phyloP scores from a whole-genome alignment of 495 filamentous ascomycete species.

The Xylaria flabelliformis region DNA sequence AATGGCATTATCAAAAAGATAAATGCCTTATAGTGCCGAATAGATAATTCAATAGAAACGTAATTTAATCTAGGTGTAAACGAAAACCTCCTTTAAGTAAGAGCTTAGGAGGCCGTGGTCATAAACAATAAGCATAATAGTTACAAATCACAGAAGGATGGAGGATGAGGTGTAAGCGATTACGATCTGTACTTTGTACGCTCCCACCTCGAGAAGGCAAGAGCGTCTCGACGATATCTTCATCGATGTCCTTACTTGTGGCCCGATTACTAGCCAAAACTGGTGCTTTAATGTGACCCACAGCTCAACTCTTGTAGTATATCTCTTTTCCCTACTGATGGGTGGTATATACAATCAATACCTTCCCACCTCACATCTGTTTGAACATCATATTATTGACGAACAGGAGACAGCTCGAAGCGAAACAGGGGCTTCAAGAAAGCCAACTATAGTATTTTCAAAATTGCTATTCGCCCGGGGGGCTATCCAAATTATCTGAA shows the following conservation, averaged over 20 bases:
- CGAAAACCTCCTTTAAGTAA: too few relatives aligned
- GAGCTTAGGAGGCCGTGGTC: too few relatives aligned
- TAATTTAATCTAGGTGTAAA: too few relatives aligned
- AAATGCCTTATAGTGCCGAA: too few relatives aligned
- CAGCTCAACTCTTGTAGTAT: not conserved
- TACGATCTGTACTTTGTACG: not conserved
- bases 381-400: not conserved
- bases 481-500: not conserved
- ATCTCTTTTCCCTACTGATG: not conserved
- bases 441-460: not conserved
- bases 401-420: not conserved
- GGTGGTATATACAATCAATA: not conserved
- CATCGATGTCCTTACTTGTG: not conserved
- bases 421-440: not conserved
- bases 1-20: too few relatives aligned
- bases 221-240: not conserved
- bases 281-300: not conserved
- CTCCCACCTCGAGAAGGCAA: not conserved
- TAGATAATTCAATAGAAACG: too few relatives aligned
- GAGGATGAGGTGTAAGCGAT: not conserved
- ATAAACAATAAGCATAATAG: too few relatives aligned
- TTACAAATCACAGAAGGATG: not conserved
- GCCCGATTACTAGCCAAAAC: not conserved
- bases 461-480: not conserved
- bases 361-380: not conserved